Conservation (phyloP, 129 eudicot genomes). For the Arctium lappa region DNA sequence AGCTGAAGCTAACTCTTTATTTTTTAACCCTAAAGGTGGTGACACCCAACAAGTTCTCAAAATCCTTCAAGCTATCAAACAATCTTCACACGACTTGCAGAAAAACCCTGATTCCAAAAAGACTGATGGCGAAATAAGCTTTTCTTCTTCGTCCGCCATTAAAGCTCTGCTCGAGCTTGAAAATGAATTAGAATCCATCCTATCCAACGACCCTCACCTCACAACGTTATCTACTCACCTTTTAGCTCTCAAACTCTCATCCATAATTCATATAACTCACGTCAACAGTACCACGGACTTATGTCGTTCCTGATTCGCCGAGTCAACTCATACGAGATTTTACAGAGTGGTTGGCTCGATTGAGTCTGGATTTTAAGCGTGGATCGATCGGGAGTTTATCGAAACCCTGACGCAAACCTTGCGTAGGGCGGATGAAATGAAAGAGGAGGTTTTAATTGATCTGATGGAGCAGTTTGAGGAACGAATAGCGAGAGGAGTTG, state of each 20-base stretch:
- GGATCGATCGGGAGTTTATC: conserved; percentile 67
- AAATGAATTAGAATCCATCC: conserved; percentile 44
- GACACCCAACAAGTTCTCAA: conserved; percentile 36
- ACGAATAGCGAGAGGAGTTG: conserved; percentile 42
- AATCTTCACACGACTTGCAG: conserved; percentile 52
- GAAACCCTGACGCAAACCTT: conserved; percentile 43
- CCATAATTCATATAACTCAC: conserved; percentile 18
- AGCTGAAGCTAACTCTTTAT: conserved; percentile 7
- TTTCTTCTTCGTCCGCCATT: conserved; percentile 45
- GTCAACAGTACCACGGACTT: conserved; percentile 30
- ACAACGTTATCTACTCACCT: conserved; percentile 50
- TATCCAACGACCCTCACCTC: conserved; percentile 58
- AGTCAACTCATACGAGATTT: conserved; percentile 56
- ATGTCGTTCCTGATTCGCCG: conserved; percentile 54
- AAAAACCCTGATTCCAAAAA: conserved; percentile 31
- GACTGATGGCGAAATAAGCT: conserved; percentile 1
- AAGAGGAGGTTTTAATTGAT: conserved; percentile 28
- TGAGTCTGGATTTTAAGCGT: conserved; percentile 65
- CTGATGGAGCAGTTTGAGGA: conserved; percentile 31
- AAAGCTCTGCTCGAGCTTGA: conserved; percentile 72
- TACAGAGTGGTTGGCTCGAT: conserved; percentile 50
- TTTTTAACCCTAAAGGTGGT: conserved; percentile 10
- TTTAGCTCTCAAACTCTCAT: conserved; percentile 45
- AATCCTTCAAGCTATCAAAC: conserved; percentile 56
- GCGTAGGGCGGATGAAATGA: not conserved